A percentile compares a stretch with the other conserved stretches of the same genome.
Conservation (phyloP, 1,139 yeast genomes). For the Debaryomycetaceae sp. region DNA sequence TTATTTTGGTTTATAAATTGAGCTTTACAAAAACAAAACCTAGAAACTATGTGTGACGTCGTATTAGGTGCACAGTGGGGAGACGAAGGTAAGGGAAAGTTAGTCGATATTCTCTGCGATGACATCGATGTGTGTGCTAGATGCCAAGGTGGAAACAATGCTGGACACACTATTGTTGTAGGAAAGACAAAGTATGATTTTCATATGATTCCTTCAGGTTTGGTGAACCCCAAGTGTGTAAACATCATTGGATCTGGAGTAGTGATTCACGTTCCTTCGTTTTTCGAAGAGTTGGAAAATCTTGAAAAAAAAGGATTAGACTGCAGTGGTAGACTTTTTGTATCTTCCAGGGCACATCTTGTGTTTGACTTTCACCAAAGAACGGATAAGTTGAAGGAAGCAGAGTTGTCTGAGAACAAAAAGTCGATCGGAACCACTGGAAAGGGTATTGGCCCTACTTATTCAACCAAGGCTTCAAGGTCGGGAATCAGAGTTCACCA, state of each 20-base stretch:
- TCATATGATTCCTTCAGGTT: constrained; percentile 98
- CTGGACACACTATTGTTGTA: constrained; percentile 98
- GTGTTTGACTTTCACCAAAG: constrained; percentile 98
- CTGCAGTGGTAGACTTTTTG: constrained; percentile 76
- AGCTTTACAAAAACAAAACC: constrained; percentile 3
- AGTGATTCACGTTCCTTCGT: constrained; percentile 90
- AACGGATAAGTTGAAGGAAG: constrained; percentile 92
- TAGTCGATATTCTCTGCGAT: constrained; percentile 91
- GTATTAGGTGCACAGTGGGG: constrained; percentile 99
- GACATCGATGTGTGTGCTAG: constrained; percentile 95
- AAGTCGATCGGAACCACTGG: constrained; percentile 98
- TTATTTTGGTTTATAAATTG: neutral
- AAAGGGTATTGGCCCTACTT: constrained; percentile 98
- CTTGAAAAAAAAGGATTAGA: constrained; percentile 78
- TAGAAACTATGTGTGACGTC: constrained; percentile 68
- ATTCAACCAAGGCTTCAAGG: constrained; percentile 94
- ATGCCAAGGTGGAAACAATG: constrained; percentile 99
- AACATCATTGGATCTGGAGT: constrained; percentile 96
- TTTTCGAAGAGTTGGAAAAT: constrained; percentile 80
- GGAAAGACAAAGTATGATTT: constrained; percentile 86
- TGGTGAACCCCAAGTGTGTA: constrained; percentile 86
- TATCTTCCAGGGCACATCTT: constrained; percentile 91
- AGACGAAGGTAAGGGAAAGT: constrained; percentile 98
- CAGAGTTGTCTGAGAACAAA: constrained; percentile 79
- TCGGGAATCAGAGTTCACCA: constrained; percentile 97